A percentile compares a stretch with the other conserved stretches of the same genome.
These are phyloP conservation scores for Rubroshorea leprosula DNA, from an alignment of 345 rosid species.

Conservation along the genomic window DNA sequence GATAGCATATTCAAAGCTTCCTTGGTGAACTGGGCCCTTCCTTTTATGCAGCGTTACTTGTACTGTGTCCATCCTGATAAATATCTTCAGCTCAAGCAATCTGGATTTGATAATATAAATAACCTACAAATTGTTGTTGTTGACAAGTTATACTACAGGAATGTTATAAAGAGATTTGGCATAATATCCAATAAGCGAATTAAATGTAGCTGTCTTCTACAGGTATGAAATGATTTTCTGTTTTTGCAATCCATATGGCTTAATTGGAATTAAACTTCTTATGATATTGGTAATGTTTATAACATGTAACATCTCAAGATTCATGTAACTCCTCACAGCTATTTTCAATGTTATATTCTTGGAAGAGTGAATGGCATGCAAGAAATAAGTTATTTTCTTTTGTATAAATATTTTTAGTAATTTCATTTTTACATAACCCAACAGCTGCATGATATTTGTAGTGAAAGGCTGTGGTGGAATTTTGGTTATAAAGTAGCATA, in stretches of 20 bases:
- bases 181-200: slow-evolving; percentile 42
- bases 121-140: slow-evolving; percentile 53
- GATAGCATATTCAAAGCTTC: slow-evolving; percentile 48
- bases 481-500: too few species aligned
- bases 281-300: background rate
- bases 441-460: too few species aligned
- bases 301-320: too few species aligned
- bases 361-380: too few species aligned
- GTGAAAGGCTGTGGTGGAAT: too few species aligned
- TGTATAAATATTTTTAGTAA: too few species aligned
- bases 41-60: slow-evolving; percentile 90
- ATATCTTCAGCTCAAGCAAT: slow-evolving; percentile 47
- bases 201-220: slow-evolving; percentile 59
- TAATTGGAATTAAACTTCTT: background rate
- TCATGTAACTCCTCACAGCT: too few species aligned
- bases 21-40: slow-evolving; percentile 80
- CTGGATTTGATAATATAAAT: slow-evolving; percentile 37
- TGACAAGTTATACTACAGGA: slow-evolving; percentile 60
- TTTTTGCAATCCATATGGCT: background rate
- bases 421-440: too few species aligned
- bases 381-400: too few species aligned
- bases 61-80: slow-evolving; percentile 45
- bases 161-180: slow-evolving; percentile 46
- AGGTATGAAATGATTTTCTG: slow-evolving; percentile 41
- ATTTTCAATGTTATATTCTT: too few species aligned